Percentiles rank a stretch among this genome's conserved stretches.
Conservation (phyloP, 352 stramenopile genomes). For the Phytophthora uliginosa region DNA sequence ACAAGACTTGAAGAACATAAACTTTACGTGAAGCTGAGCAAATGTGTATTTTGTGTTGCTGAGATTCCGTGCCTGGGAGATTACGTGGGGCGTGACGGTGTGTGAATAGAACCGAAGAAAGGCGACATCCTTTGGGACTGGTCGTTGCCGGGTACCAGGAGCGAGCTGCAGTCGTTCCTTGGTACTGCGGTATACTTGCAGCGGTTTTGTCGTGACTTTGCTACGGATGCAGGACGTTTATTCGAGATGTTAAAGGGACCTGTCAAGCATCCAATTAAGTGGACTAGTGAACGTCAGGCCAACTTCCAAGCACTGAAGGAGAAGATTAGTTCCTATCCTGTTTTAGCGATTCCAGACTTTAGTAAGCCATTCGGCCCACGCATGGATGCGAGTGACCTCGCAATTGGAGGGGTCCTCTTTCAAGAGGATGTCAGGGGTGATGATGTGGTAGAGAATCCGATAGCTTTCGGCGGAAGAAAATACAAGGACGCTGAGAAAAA, state of each 20-base stretch:
- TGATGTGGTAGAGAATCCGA: constrained; percentile 1
- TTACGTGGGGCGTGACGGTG: constrained; percentile 25
- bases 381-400: constrained; percentile 20
- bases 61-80: constrained; percentile 41
- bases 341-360: constrained; percentile 16
- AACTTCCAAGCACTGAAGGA: constrained; percentile 13
- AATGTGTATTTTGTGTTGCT: constrained; percentile 28
- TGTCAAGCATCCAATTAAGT: not conserved
- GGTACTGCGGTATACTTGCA: constrained; percentile 21
- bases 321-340: constrained; percentile 5
- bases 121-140: constrained; percentile 15
- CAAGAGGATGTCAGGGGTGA: constrained; percentile 11
- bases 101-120: constrained; percentile 29
- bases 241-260: constrained; percentile 20
- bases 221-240: constrained; percentile 11
- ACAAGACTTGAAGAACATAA: constrained; percentile 7
- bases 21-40: constrained; percentile 33
- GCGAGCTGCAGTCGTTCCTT: constrained; percentile 20
- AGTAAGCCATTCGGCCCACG: constrained; percentile 2
- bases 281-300: not conserved
- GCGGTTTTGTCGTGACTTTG: constrained; percentile 20
- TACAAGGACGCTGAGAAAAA: constrained; percentile 18
- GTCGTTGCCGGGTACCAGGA: constrained; percentile 19
- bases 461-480: constrained; percentile 19
- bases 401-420: constrained; percentile 15